phyloP scores from a whole-genome alignment of 2,329 filamentous ascomycete genomes.

The Pestalotiopsis sp. region DNA sequence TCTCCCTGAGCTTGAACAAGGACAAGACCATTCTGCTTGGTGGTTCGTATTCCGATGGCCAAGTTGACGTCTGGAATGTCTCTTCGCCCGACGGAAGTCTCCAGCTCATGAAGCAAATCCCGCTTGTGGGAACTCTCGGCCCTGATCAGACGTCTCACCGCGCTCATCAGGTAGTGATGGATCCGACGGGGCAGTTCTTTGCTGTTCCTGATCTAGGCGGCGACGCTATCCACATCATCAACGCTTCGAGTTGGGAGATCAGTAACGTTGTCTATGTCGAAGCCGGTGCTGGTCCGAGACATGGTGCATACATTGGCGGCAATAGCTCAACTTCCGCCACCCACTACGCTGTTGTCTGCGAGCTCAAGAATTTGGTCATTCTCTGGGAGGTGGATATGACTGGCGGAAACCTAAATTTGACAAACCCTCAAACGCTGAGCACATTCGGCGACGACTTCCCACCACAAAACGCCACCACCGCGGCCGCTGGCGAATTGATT shows the following conservation, averaged over 20 bases:
- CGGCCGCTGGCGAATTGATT: constrained; percentile 49
- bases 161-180: constrained; percentile 52
- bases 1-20: constrained; percentile 49
- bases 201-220: constrained; percentile 52
- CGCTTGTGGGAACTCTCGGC: constrained; percentile 35
- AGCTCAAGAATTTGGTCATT: constrained; percentile 47
- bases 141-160: constrained; percentile 32
- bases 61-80: constrained; percentile 50
- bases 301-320: constrained; percentile 49
- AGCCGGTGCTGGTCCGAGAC: constrained; percentile 50
- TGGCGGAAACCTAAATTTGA: constrained; percentile 37
- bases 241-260: constrained; percentile 44
- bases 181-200: constrained; percentile 53
- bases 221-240: constrained; percentile 49
- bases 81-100: constrained; percentile 34
- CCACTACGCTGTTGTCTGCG: constrained; percentile 51
- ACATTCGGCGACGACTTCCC: constrained; percentile 40
- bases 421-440: constrained; percentile 39
- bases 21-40: constrained; percentile 49
- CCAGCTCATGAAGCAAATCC: constrained; percentile 41
- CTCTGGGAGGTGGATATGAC: constrained; percentile 46
- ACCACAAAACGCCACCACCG: constrained; percentile 38
- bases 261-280: constrained; percentile 35
- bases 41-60: constrained; percentile 43
- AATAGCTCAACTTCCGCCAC: constrained; percentile 31